Evolutionary conservation across 257 asterid species (phyloP), one percentile per base, ranked within the genome.

Genomic region (Solanum virginianum): DNA sequence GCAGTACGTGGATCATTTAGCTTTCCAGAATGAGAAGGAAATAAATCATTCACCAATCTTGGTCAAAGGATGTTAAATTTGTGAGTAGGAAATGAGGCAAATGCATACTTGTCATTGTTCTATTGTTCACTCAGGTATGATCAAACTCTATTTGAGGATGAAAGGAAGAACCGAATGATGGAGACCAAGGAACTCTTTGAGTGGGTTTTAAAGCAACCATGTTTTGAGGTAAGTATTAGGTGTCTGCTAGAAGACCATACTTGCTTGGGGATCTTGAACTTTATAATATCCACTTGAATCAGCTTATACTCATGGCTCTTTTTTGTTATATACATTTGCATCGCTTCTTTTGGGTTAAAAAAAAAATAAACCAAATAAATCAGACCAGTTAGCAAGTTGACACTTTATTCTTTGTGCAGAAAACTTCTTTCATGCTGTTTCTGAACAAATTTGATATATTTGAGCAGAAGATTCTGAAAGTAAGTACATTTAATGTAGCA

Each of bases 111-210:
- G 53, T 16, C 7, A 53, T 79, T 53, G 65, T 79, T 79, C 82
- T 79, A 16, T 77, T 77, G 10, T 85, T 60, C 65, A 79, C 65
- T 84, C 92, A 97, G 99, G 92, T 97, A 95, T 84, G 99, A 97
- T 89, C 98, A 95, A 87, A 92, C 93, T 66, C 97, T 97, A 83
- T 92, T 94, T 82, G 99, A 97, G 92, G 99, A 97, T 89, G 99
- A 95, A 86, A 94, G 90, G 89, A 94, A 91, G 89, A 95, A 95
- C 71, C 92, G 99, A 75, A 94, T 97, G 98, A 88, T 92, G 95
- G 99, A 97, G 89, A 93, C 99, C 10, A 97, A 92, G 91, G 99
- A 97, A 86, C 98, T 97, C 85, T 95, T 97, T 70, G 99, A 95
- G 85, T 97, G 99, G 99, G 93, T 97, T 86, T 93, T 97, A 26